phyloP scores from a whole-genome alignment of 805 yeast species.

The Suhomyces prunicola region DNA sequence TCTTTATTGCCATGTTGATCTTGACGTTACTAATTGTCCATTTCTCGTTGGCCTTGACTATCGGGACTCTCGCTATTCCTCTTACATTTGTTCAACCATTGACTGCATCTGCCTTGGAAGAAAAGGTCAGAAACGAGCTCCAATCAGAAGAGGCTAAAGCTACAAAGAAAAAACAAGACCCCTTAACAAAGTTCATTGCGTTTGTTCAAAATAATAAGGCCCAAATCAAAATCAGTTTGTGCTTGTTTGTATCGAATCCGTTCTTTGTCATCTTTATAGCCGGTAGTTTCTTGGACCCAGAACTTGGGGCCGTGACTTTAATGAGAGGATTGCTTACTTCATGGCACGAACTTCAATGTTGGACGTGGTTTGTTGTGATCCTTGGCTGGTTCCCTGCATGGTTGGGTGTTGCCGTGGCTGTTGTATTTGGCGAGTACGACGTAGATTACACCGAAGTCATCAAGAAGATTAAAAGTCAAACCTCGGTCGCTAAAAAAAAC shows the following conservation, averaged over 20 bases:
- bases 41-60: conserved; percentile 71
- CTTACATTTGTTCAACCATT: conserved; percentile 55
- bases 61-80: conserved; percentile 75
- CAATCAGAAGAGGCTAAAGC: background rate
- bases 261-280: conserved; percentile 27
- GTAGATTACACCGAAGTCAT: conserved; percentile 5
- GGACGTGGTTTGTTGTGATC: conserved; percentile 79
- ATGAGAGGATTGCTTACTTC: conserved; percentile 55
- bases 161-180: conserved; percentile 2
- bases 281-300: conserved; percentile 27
- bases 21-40: conserved; percentile 77
- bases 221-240: conserved; percentile 19
- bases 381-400: conserved; percentile 85
- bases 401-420: conserved; percentile 40
- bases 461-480: conserved; percentile 1
- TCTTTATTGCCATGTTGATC: conserved; percentile 60
- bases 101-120: conserved; percentile 12
- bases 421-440: conserved; percentile 28
- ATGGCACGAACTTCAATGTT: conserved; percentile 68
- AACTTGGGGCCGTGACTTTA: conserved; percentile 36
- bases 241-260: conserved; percentile 53
- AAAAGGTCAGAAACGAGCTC: conserved; percentile 2
- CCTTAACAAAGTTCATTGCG: conserved; percentile 1
- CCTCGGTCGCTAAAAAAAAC: too few relatives aligned
- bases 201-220: conserved; percentile 9